Evolutionary conservation across 2,329 filamentous ascomycete genomes (phyloP), one percentile per base, ranked within the genome.

Genomic region (Cryphonectria naterciae): DNA sequence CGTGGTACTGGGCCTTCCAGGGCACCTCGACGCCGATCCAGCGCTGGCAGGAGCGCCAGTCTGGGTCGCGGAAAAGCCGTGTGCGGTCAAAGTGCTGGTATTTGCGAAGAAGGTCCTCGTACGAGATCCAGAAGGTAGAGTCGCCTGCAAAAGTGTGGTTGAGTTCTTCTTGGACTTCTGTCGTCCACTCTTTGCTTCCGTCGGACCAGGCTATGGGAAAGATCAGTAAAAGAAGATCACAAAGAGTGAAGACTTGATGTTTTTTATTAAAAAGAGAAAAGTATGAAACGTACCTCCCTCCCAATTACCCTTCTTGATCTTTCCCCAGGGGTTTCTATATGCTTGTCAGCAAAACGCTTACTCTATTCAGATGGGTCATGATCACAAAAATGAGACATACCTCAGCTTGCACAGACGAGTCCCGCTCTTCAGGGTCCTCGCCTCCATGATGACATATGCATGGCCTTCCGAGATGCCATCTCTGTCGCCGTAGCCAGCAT

Each of bases 131-230:
- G 73, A 88, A 89, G 62, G 85, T 88, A 35, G 92, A 92, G 75
- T 95, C 92, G 74, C 93, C 91, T 54, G 92, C 92, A 75, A 95
- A 95, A 58, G 87, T 89, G 77, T 95, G 92, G 62, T 87, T 85
- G 0, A 96, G 85, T 75, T 91, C 89, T 72, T 89, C 81, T 80
- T 95, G 89, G 88, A 91, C 93, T 74, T 94, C 90, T 0, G 92
- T 85, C 0, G 92, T 95, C 93, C 93, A 97, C 79, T 95, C 91
- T 76, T 93, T 92, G 8, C 91, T 93, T 0, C 93, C 93, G 77
- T 96, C 93, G 4, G 84, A 85, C 93, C 93, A 96, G 1, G 92
- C 85, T 68, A 32, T 52, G 5, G 1, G 19, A 19, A 66, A 13
- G 1, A 11, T 56, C 10, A 37, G n/a, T 46, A 39, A 39, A 13